Percentiles rank a stretch among this genome's conserved stretches.
Conservation (phyloP, 75 land plant genomes). For the Pinus tabuliformis region DNA sequence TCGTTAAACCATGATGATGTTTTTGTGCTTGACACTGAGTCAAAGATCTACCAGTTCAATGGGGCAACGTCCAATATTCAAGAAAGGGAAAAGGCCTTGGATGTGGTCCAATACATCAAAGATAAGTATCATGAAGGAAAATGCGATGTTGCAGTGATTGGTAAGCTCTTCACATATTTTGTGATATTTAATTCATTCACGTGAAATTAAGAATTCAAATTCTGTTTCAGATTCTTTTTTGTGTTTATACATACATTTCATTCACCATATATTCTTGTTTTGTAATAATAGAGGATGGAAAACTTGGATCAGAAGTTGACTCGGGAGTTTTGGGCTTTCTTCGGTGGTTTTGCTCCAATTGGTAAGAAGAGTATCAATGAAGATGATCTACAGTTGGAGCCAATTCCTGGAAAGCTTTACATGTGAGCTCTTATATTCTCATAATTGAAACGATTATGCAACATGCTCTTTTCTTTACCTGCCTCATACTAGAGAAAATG, state of each 20-base stretch:
- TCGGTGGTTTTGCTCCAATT: constrained; percentile 97
- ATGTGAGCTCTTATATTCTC: constrained; percentile 19
- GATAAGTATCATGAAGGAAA: constrained; percentile 72
- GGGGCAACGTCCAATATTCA: constrained; percentile 79
- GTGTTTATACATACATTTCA: background rate
- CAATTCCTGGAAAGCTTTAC: constrained; percentile 21
- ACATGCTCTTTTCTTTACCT: background rate
- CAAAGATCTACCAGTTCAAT: constrained; percentile 77
- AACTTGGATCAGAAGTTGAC: constrained; percentile 81
- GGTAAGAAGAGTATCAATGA: constrained; percentile 30
- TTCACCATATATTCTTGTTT: background rate
- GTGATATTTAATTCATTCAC: background rate
- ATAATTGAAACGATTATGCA: background rate
- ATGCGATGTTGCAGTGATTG: constrained; percentile 76
- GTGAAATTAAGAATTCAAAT: background rate
- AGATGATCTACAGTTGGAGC: constrained; percentile 13
- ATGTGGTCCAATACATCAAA: constrained; percentile 84
- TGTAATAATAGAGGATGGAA: constrained; percentile 82
- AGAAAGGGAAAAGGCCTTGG: constrained; percentile 89
- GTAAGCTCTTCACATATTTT: constrained; percentile 27
- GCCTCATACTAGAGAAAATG: background rate
- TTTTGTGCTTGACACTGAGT: constrained; percentile 81
- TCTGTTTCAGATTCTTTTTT: background rate
- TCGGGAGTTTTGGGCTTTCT: constrained; percentile 91
- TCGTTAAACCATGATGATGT: constrained; percentile 93